Evolutionary conservation across 768 basidiomycete species (phyloP).

Genomic region (Agrocybe praecox): DNA sequence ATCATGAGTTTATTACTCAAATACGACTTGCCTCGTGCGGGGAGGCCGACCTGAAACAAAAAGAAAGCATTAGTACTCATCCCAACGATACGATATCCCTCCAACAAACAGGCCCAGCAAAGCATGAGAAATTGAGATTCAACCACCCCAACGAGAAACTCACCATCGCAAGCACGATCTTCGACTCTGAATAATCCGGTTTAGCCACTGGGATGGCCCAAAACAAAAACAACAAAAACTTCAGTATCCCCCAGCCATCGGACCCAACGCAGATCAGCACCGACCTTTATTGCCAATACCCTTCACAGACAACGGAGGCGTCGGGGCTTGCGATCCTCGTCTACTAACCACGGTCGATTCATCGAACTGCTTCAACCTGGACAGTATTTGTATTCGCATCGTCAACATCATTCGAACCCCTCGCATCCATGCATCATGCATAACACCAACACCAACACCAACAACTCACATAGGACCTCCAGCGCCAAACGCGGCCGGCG

Average conservation of each 20-base stretch:
- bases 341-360: constrained; percentile 72
- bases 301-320: constrained; percentile 81
- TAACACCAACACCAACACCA: no score
- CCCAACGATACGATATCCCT: no score
- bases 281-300: constrained; percentile 86
- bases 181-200: constrained; percentile 97
- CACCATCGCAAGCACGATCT: constrained; percentile 98
- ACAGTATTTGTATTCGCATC: not conserved
- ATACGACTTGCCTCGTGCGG: constrained; percentile 98
- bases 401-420: no score
- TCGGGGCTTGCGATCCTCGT: constrained; percentile 71
- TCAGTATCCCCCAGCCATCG: not conserved
- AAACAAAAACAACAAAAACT: not conserved
- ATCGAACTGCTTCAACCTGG: constrained; percentile 80
- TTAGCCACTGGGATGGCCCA: constrained; percentile 69
- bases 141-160: not conserved
- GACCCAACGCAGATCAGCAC: not conserved
- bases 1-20: constrained; percentile 97
- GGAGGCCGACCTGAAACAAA: constrained; percentile 80
- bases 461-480: constrained; percentile 77
- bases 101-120: no score
- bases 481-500: constrained; percentile 69
- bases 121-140: no score
- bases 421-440: no score
- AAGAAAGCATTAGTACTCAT: no score